Conservation (phyloP, 2,329 filamentous ascomycete species). For the Epichloe hybrida region DNA sequence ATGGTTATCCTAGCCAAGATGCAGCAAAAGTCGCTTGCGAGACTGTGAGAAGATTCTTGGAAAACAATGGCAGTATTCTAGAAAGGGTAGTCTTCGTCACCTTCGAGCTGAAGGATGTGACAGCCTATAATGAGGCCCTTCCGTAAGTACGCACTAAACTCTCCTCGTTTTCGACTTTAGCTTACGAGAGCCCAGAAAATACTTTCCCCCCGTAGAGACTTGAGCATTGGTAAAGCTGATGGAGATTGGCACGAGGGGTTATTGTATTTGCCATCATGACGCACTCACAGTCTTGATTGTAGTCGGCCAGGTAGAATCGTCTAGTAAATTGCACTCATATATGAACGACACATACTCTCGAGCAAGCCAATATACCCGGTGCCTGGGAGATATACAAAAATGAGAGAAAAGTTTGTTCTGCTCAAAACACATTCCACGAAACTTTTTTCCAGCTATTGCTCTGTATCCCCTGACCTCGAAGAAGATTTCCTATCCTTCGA, state of each 20-base stretch:
- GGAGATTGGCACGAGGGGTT: background rate
- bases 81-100: conserved; percentile 74
- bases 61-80: conserved; percentile 33
- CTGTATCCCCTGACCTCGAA: background rate
- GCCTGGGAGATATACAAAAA: background rate
- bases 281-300: background rate
- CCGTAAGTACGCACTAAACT: conserved; percentile 40
- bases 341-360: background rate
- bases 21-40: conserved; percentile 62
- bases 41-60: conserved; percentile 42
- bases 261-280: too few species aligned
- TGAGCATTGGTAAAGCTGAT: background rate
- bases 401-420: background rate
- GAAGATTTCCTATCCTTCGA: background rate
- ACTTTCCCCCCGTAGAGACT: conserved; percentile 14
- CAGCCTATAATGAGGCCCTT: conserved; percentile 54
- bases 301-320: background rate
- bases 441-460: background rate
- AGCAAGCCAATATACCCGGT: background rate
- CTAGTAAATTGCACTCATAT: background rate
- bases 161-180: background rate
- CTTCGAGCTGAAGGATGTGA: conserved; percentile 65
- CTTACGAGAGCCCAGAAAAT: conserved; percentile 8
- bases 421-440: background rate
- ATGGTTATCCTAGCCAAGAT: conserved; percentile 65